Evolutionary conservation across 768 basidiomycete species (phyloP).

Genomic region (Lactarius quietus): DNA sequence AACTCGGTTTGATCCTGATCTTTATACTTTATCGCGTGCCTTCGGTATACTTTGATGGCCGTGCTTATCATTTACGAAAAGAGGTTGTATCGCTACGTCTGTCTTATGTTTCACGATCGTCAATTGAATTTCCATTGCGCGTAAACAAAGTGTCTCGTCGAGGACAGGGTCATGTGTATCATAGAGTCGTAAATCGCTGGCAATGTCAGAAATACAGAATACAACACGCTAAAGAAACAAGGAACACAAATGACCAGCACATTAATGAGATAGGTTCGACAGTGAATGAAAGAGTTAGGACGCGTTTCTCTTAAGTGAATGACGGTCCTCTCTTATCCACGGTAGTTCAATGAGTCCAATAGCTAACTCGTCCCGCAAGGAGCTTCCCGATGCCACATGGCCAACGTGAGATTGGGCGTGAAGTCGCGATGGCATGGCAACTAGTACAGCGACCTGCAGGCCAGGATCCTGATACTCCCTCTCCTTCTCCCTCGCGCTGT

Average conservation of each 20-base stretch:
- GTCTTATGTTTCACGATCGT: not conserved
- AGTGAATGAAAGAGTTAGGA: not conserved
- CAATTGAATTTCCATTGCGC: not conserved
- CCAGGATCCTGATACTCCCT: not conserved
- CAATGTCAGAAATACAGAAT: not conserved
- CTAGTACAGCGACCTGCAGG: conserved; percentile 22
- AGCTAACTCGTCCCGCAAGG: conserved; percentile 10
- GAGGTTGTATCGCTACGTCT: not conserved
- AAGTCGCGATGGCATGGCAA: conserved; percentile 25
- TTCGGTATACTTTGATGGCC: not conserved
- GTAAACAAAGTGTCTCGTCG: not conserved
- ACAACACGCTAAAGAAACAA: not conserved
- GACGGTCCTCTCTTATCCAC: conserved; percentile 4
- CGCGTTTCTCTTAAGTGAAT: not conserved
- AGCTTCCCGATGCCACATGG: not conserved
- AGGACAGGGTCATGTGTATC: not conserved
- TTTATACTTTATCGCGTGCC: not conserved
- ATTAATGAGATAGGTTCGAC: not conserved
- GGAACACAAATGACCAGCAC: not conserved
- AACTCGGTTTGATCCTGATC: not conserved
- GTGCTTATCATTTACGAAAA: not conserved
- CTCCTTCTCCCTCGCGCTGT: not conserved
- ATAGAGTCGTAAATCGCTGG: not conserved
- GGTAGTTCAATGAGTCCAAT: conserved; percentile 18
- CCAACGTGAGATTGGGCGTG: not conserved